Conservation (phyloP, 164 flowering plant genomes). For the Nymphaea thermarum region DNA sequence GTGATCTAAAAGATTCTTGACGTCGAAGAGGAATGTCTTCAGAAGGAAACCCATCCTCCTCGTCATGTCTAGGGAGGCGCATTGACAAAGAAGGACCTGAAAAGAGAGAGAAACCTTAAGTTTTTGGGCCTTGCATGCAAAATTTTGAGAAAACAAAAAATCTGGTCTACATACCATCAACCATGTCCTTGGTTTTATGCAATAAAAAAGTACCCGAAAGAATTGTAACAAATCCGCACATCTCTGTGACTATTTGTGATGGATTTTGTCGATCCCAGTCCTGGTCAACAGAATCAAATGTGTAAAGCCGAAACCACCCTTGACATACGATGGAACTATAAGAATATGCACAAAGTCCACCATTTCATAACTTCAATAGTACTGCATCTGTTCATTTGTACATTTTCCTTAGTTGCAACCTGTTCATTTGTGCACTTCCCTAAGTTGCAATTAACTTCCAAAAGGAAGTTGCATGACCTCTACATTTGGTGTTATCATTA, state of each 20-base stretch:
- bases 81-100: conserved; percentile 6
- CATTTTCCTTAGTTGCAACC: too few relatives aligned
- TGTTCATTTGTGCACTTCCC: too few relatives aligned
- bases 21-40: conserved; percentile 36
- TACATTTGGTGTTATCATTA: too few relatives aligned
- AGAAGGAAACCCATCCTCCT: conserved; percentile 23
- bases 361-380: too few relatives aligned
- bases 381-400: too few relatives aligned
- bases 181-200: conserved; percentile 69
- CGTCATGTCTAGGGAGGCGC: conserved; percentile 23
- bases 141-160: not conserved
- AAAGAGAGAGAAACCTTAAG: conserved; percentile 8
- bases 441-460: too few relatives aligned
- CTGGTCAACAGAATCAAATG: conserved; percentile 19
- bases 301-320: too few relatives aligned
- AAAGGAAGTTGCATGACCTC: too few relatives aligned
- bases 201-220: conserved; percentile 72
- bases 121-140: not conserved
- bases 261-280: conserved; percentile 70
- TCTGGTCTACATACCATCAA: conserved; percentile 25
- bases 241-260: conserved; percentile 59
- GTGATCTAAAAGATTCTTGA: conserved; percentile 19
- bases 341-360: too few relatives aligned
- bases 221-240: conserved; percentile 72
- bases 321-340: too few relatives aligned